Base-by-base conservation (phyloP, 1,139 yeast species). In the Debaryomyces fabryi region DNA sequence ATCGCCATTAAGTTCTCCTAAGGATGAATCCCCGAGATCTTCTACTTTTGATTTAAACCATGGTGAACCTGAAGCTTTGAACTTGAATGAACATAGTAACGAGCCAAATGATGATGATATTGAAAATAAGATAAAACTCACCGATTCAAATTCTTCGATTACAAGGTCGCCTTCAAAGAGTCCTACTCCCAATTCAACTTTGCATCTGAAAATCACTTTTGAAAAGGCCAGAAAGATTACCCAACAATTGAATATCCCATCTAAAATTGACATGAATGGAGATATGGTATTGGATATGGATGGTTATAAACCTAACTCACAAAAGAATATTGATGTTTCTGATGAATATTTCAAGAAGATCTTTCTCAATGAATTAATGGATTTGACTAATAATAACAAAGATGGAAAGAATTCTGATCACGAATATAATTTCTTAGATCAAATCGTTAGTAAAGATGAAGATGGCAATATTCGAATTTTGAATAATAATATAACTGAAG, bases 201-300 rank as follows among this genome's bases (percentile, higher is more conserved):
- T 60, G 9, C 64, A 58, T 13, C 62, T 65, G 49, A 79, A 74
- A 50, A 64, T 71, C 29, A 82, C 88, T 0, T 69, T 83, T 47
- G 88, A 85, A 56, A 78, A 84, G 53, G 89, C 90, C 5, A 81
- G 82, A 56, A 81, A 82, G 47, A 74, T 93, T 38, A 85, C 96
- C 16, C 77, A 81, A 55, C 83, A 80, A 60, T 76, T 91, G 56
- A 89, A 91, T 58, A 92, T 93, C 36, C 97, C 98, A 1, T 86
- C 96, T 18, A 90, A 86, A 57, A 81, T 92, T 38, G 96, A 90
- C 54, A 85, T 87, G 55, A 89, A 90, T 59, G 99, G 99, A 10
- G 97, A 92, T 62, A 78, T 95, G 60, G 82, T 92, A 42, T 72
- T 95, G 44, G 99, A 95, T 69, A 89, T 93, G 86, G 96, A 91